These are phyloP conservation scores for Beverwykella pulmonaria DNA, from an alignment of 495 filamentous ascomycete genomes.

Conservation along the genomic window DNA sequence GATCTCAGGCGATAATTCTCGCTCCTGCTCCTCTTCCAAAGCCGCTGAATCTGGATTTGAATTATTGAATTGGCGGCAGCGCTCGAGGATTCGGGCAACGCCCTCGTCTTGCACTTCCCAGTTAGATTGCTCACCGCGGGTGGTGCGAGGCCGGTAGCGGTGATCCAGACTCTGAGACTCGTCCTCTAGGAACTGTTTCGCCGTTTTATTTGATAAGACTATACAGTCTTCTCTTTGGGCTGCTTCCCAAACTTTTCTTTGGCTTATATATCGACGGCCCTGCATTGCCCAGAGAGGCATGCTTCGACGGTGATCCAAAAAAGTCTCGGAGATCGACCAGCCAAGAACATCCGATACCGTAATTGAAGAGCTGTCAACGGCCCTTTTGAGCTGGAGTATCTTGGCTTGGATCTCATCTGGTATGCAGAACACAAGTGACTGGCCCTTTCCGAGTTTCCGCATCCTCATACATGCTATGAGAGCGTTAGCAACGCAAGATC, in stretches of 20 bases:
- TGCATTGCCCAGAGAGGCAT: constrained; percentile 66
- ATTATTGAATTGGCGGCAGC: constrained; percentile 53
- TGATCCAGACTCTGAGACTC: constrained; percentile 53
- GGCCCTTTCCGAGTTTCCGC: constrained; percentile 43
- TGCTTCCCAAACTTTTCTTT: constrained; percentile 27
- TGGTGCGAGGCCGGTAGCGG: constrained; percentile 46
- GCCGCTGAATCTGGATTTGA: constrained; percentile 43
- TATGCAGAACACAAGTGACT: constrained; percentile 48
- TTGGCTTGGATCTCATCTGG: constrained; percentile 52
- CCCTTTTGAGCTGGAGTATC: constrained; percentile 37
- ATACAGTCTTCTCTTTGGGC: no score
- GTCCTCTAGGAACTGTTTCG: constrained; percentile 54
- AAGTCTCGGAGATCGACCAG: constrained; percentile 65
- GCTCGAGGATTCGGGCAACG: constrained; percentile 44
- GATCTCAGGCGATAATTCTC: constrained; percentile 66
- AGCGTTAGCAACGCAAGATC: constrained; percentile 10
- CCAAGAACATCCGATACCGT: constrained; percentile 56
- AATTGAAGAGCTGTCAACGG: constrained; percentile 30
- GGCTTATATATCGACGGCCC: constrained; percentile 57
- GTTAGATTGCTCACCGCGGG: no score
- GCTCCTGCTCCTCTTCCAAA: constrained; percentile 70
- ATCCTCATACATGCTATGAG: constrained; percentile 54
- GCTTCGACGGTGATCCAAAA: constrained; percentile 49
- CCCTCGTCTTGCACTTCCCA: no score
- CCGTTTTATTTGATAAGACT: no score